Percentiles rank a stretch among this genome's conserved stretches.
Conservation (phyloP, 2,329 filamentous ascomycete species). For the Alternaria brassicicola region DNA sequence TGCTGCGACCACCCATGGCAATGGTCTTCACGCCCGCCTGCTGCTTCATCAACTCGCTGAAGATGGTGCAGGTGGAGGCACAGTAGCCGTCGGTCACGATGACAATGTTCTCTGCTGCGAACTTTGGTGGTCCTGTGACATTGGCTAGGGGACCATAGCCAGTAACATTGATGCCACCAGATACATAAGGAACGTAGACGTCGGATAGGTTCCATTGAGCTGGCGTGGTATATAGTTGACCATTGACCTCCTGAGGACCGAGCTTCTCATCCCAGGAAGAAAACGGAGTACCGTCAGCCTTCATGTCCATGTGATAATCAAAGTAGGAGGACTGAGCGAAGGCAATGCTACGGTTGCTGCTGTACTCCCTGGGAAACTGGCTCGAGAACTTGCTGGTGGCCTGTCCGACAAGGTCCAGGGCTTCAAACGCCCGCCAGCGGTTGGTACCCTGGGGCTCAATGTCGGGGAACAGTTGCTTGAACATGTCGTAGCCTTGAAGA, state of each 20-base stretch:
- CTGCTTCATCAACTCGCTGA: constrained; percentile 60
- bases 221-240: constrained; percentile 50
- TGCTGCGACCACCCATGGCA: constrained; percentile 58
- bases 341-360: constrained; percentile 46
- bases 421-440: constrained; percentile 59
- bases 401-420: constrained; percentile 54
- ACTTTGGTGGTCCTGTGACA: constrained; percentile 56
- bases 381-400: constrained; percentile 45
- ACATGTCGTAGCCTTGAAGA: constrained; percentile 65
- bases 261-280: constrained; percentile 54
- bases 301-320: constrained; percentile 55
- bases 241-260: constrained; percentile 39
- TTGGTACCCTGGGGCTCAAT: constrained; percentile 57
- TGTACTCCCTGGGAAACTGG: constrained; percentile 38
- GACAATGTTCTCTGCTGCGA: constrained; percentile 59
- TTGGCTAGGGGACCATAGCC: constrained; percentile 47
- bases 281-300: constrained; percentile 59
- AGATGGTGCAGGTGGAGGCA: constrained; percentile 64
- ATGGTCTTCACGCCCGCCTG: constrained; percentile 61
- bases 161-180: constrained; percentile 47
- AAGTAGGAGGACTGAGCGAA: constrained; percentile 51
- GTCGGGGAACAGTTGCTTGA: constrained; percentile 62
- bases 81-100: constrained; percentile 65
- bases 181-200: constrained; percentile 32
- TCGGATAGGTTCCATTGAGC: constrained; percentile 48